Base-by-base conservation (phyloP, 352 stramenopile species). In the Phytophthora chlamydospora region DNA sequence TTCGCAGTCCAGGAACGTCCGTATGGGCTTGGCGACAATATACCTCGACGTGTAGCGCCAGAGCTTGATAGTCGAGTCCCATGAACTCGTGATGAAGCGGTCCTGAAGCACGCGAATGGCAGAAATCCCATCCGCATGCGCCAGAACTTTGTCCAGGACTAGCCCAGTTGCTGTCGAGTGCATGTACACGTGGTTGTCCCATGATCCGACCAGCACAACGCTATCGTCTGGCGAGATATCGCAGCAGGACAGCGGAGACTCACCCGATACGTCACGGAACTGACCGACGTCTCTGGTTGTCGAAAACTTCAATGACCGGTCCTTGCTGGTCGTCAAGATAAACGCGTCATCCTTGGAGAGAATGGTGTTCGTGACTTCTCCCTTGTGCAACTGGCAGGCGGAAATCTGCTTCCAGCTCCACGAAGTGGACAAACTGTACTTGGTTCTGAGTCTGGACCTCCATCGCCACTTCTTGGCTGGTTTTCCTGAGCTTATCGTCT, bases 171-270 rank as follows among this genome's bases (percentile, higher is more conserved):
- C 53, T 3, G 75, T 29, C 2, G 80, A 91, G 58, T 90, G 73
- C 83, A 95, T 91, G 66, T 87, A 87, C 41, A 95, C 76, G 43
- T 64, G 59, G 49, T 90, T 88, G 52, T 95, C 85, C 77, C 81
- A 90, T 42, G 77, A 89, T 1, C 84, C 85, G 38, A 93, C 60
- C 3, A 95, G 65, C 3, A 88, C 59, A 14, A 83, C 33, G 5
- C 62, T 80, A 36, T 90, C 85, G 35, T 93, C 77, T 5, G 77
- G 75, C 4, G 83, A 90, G 2, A 93, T 46, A 58, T 89, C 84
- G 29, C 83, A 89, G 55, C 82, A 91, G 1, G 84, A 91, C 3
- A 93, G 56, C 1, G 76, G 78, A 11, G 57, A 66, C 13, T 76
- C 61, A 12, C 68, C 62, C 0, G 54, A 70, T 11, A 88, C 42